phyloP scores from a whole-genome alignment of 73 alveolate genomes.

The Paramecium pentaurelia region DNA sequence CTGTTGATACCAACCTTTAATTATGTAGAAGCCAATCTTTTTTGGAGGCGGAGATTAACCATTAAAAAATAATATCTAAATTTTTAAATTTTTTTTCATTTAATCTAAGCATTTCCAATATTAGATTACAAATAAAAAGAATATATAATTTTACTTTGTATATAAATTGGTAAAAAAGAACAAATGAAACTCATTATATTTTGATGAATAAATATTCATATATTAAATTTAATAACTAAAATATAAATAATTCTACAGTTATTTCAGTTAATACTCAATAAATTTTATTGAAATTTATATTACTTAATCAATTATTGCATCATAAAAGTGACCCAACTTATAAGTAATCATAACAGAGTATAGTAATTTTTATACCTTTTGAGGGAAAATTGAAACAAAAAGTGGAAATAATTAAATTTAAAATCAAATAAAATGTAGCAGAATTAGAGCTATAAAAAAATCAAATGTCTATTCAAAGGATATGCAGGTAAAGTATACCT shows the following conservation, averaged over 20 bases:
- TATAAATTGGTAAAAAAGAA: neutral
- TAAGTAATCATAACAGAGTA: neutral
- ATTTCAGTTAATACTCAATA: neutral
- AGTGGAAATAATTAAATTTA: neutral
- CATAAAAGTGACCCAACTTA: neutral
- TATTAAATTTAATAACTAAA: neutral
- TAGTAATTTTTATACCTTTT: neutral
- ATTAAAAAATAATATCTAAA: conserved; percentile 58
- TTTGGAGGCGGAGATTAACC: conserved; percentile 87
- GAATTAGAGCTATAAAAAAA: neutral
- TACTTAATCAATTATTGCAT: neutral
- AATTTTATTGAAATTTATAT: neutral
- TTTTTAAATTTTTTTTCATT: conserved; percentile 2
- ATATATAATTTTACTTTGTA: neutral
- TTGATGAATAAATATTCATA: neutral
- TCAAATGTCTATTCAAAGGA: conserved; percentile 37
- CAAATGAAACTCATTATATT: neutral
- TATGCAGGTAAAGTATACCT: conserved; percentile 26
- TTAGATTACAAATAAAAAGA: neutral
- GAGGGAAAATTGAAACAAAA: neutral
- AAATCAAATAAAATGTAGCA: conserved; percentile 14
- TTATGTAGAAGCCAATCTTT: conserved; percentile 90
- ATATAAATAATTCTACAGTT: neutral
- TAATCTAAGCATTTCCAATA: neutral
- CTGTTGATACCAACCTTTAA: conserved; percentile 91